Evolutionary conservation across 1,139 yeast species (phyloP).

Genomic region (Suhomyces bolitotheri): DNA sequence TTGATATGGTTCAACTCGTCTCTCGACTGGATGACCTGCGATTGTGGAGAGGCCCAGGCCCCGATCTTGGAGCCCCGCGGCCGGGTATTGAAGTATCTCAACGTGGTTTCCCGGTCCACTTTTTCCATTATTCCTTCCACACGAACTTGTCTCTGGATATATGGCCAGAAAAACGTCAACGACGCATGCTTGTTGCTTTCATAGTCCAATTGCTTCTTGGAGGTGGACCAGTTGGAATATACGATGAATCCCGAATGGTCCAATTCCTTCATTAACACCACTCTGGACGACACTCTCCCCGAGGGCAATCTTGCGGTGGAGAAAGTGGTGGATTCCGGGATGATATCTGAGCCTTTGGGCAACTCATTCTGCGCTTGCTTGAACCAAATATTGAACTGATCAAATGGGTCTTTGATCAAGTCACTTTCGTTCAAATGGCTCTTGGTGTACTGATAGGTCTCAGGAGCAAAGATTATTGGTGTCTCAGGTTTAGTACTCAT

Average conservation of each 20-base stretch:
- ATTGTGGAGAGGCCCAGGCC: slow-evolving; percentile 96
- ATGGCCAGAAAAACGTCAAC: slow-evolving; percentile 91
- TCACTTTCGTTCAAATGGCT: slow-evolving; percentile 57
- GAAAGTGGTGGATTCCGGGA: slow-evolving; percentile 80
- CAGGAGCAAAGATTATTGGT: slow-evolving; percentile 63
- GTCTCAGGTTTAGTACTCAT: slow-evolving; percentile 8
- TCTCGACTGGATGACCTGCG: slow-evolving; percentile 56
- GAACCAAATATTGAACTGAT: slow-evolving; percentile 84
- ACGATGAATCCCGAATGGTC: slow-evolving; percentile 84
- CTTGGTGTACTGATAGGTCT: slow-evolving; percentile 85
- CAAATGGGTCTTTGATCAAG: slow-evolving; percentile 61
- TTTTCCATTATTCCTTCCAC: slow-evolving; percentile 84
- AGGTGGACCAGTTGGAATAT: slow-evolving; percentile 87
- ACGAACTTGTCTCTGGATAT: slow-evolving; percentile 85
- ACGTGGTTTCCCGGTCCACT: slow-evolving; percentile 70
- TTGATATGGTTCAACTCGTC: slow-evolving; percentile 60
- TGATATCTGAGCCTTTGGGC: slow-evolving; percentile 41
- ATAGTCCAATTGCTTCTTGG: slow-evolving; percentile 76
- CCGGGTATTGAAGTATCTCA: slow-evolving; percentile 77
- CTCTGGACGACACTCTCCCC: slow-evolving; percentile 83
- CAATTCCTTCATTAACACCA: slow-evolving; percentile 84
- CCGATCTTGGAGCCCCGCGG: slow-evolving; percentile 94
- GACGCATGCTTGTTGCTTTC: slow-evolving; percentile 76
- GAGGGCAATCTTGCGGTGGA: slow-evolving; percentile 86
- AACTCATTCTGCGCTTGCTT: slow-evolving; percentile 64